A percentile compares a stretch with the other conserved stretches of the same genome.
Conservation (phyloP, 1,139 yeast species). For the Lodderomyces elongisporus region DNA sequence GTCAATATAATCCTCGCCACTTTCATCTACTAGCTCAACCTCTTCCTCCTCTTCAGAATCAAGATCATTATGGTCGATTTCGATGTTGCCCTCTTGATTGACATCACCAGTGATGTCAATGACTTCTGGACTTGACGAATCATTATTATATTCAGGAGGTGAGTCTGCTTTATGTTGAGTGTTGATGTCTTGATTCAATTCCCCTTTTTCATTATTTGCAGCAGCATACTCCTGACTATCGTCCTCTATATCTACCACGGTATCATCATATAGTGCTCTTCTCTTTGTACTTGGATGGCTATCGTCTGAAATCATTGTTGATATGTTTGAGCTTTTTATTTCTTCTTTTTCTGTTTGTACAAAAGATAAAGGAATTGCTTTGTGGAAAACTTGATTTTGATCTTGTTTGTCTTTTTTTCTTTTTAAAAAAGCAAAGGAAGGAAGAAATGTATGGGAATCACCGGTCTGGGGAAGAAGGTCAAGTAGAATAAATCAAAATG, state of each 20-base stretch:
- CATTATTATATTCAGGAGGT: conserved; percentile 1
- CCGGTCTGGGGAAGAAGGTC: too few relatives aligned
- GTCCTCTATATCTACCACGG: too few relatives aligned
- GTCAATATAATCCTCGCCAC: neutral
- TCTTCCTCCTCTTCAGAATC: conserved; percentile 6
- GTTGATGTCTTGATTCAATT: conserved; percentile 1
- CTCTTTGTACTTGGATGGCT: too few relatives aligned
- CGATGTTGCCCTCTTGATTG: conserved; percentile 5
- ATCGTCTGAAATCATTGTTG: too few relatives aligned
- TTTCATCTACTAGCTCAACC: conserved; percentile 5
- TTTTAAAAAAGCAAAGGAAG: neutral
- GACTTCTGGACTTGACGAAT: conserved; percentile 8
- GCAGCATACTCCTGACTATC: too few relatives aligned
- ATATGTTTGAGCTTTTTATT: too few relatives aligned
- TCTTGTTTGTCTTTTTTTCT: neutral
- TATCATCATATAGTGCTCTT: too few relatives aligned
- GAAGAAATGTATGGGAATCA: too few relatives aligned
- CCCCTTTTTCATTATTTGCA: too few relatives aligned
- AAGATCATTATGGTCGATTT: conserved; percentile 7
- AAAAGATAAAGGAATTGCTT: too few relatives aligned
- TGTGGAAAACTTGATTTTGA: neutral
- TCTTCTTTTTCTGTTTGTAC: too few relatives aligned
- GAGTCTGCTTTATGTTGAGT: neutral
- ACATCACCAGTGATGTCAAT: conserved; percentile 10
- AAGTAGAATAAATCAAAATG: too few relatives aligned